Base-by-base conservation (phyloP, 768 basidiomycete genomes). In the Terana coerulea region DNA sequence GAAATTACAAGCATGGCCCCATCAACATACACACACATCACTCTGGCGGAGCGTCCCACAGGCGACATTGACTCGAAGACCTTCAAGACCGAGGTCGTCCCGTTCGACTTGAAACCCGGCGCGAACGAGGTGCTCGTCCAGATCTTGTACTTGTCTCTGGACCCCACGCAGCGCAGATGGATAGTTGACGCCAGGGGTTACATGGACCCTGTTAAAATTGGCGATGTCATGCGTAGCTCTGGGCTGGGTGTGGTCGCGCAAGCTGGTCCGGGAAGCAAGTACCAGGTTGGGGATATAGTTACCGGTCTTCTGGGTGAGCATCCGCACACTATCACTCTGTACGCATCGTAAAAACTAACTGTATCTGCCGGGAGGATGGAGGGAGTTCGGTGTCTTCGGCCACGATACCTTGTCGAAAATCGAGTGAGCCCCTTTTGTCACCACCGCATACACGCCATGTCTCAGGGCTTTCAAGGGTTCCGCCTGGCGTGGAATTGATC, bases 121-220 rank as follows among this genome's bases (percentile, higher is more conserved):
- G 55, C 66, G 17, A 66, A 69, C 21, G 75, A 87, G 55, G 81
- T 83, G 7, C 72, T 95, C 40, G 81, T 98, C n/a, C 78, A 81
- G 64, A 81, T 88, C 52, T 82, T 84, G 41, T 94, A 85, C 74
- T 62, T 92, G 28, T 84, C 83, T 29, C 65, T 97, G 57, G 94
- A 97, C 61, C 92, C 94, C 17, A 90, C 91, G 0, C 91, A 93
- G 90, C 78, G 92, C 8, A 82, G 80, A 11, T 97, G 88, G 77
- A 62, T 98, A 45, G 80, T 78, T 54, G 87, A 91, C 63, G 64
- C 62, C 14, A 75, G 92, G 40, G 84, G 81, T 58, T 91, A 92
- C 62, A 43, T 88, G 14, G 79, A 79, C 12, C 88, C 88, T 0
- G 65, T 69, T 3, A 52, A 71, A 54, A 72, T 80, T 47, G 73